Conservation (phyloP, 768 basidiomycete genomes). For the Amanita exitialis region DNA sequence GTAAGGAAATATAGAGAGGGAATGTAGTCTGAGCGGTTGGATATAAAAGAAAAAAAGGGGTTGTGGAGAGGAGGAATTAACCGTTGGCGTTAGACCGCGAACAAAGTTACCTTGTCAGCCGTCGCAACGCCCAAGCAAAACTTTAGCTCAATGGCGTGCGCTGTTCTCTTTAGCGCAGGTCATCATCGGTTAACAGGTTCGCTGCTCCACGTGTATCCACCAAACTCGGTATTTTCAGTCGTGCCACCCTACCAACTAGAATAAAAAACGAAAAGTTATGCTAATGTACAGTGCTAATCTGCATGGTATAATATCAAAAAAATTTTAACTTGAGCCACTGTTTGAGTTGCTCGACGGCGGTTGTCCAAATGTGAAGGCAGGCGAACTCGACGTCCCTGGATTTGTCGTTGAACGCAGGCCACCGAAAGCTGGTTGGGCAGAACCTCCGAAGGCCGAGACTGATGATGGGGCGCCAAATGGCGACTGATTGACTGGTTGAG, state of each 20-base stretch:
- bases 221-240: background rate
- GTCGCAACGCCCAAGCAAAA: background rate
- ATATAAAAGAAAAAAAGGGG: constrained; percentile 3
- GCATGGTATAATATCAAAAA: constrained; percentile 2
- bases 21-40: constrained; percentile 4
- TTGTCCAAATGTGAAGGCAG: background rate
- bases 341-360: background rate
- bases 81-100: background rate
- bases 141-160: background rate
- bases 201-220: background rate
- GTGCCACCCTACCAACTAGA: background rate
- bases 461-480: background rate
- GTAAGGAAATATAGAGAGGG: constrained; percentile 2
- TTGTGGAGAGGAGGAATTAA: background rate
- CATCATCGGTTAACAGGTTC: background rate
- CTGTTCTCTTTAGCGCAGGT: background rate
- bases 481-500: background rate
- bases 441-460: background rate
- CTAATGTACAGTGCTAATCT: constrained; percentile 4
- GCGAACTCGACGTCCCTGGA: background rate
- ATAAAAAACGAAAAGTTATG: background rate
- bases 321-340: background rate
- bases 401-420: background rate
- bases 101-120: constrained; percentile 3
- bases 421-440: background rate